phyloP scores from a whole-genome alignment of 2,329 filamentous ascomycete species.

The Periconia macrospinosa region DNA sequence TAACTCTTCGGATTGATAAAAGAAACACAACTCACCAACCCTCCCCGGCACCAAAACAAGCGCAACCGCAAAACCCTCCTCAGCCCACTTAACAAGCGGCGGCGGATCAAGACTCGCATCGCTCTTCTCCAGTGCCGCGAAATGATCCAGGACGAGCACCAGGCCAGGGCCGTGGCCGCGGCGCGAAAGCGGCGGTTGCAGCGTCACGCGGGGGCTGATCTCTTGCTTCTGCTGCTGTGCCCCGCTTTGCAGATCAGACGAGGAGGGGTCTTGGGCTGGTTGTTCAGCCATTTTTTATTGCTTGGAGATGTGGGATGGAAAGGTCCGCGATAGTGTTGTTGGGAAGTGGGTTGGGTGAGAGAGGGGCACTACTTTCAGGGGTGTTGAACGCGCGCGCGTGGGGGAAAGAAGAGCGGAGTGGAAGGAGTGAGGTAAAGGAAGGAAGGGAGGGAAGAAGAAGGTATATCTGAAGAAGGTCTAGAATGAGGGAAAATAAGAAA shows the following conservation, averaged over 20 bases:
- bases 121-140: slow-evolving; percentile 28
- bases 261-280: not conserved
- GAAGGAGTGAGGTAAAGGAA: no score
- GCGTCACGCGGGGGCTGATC: slow-evolving; percentile 24
- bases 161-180: slow-evolving; percentile 53
- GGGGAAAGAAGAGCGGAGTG: no score
- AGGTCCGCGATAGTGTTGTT: no score
- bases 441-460: no score
- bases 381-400: no score
- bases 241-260: no score
- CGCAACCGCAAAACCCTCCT: slow-evolving; percentile 67
- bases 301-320: no score
- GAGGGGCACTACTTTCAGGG: no score
- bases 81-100: slow-evolving; percentile 68
- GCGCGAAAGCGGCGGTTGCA: slow-evolving; percentile 54
- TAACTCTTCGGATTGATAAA: not conserved
- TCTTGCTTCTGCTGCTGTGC: not conserved
- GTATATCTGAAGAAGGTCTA: no score
- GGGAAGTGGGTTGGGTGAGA: no score
- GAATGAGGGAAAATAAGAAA: no score
- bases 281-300: no score
- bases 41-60: slow-evolving; percentile 50
- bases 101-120: slow-evolving; percentile 54
- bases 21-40: slow-evolving; percentile 1
- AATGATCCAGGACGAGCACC: slow-evolving; percentile 47